Percentiles rank a stretch among this genome's conserved stretches.
These are phyloP conservation scores for Cladosporium sp. DNA, from an alignment of 2,329 filamentous ascomycete genomes.

Conservation along the genomic window DNA sequence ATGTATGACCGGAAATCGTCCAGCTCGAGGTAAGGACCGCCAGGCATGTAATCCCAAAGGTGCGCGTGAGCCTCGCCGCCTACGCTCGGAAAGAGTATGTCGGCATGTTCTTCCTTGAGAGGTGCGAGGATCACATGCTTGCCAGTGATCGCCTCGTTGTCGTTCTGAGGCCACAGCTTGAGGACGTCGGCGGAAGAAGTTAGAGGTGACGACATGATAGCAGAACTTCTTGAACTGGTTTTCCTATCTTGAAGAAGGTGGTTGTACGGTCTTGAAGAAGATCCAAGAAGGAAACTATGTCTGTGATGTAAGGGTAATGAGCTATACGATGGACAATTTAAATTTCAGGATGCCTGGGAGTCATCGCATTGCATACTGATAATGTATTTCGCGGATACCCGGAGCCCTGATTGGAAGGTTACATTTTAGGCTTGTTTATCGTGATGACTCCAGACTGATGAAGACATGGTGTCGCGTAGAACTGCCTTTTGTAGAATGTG, in stretches of 20 bases:
- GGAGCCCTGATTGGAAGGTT: neutral
- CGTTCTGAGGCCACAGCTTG: neutral
- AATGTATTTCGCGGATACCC: neutral
- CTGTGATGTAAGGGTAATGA: too few species aligned
- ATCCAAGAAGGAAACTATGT: too few species aligned
- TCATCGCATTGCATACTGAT: too few species aligned
- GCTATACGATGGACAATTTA: too few species aligned
- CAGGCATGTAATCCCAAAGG: slow-evolving; percentile 42
- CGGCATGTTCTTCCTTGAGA: slow-evolving; percentile 12
- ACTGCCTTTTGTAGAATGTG: too few species aligned
- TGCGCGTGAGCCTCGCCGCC: slow-evolving; percentile 12
- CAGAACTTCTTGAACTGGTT: too few species aligned
- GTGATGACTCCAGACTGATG: too few species aligned
- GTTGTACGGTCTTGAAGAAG: too few species aligned
- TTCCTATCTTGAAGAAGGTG: too few species aligned
- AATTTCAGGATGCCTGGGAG: too few species aligned
- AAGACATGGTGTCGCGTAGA: too few species aligned
- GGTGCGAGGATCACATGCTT: slow-evolving; percentile 16
- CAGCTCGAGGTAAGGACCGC: slow-evolving; percentile 33
- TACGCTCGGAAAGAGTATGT: slow-evolving; percentile 15
- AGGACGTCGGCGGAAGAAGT: slow-evolving; percentile 4
- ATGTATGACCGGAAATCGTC: slow-evolving; percentile 24
- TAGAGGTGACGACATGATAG: neutral
- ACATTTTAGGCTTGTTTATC: too few species aligned
- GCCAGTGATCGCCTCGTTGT: slow-evolving; percentile 12